A percentile compares a stretch with the other conserved stretches of the same genome.
These are phyloP conservation scores for Gossypium australe DNA, from an alignment of 345 rosid genomes.

Conservation along the genomic window DNA sequence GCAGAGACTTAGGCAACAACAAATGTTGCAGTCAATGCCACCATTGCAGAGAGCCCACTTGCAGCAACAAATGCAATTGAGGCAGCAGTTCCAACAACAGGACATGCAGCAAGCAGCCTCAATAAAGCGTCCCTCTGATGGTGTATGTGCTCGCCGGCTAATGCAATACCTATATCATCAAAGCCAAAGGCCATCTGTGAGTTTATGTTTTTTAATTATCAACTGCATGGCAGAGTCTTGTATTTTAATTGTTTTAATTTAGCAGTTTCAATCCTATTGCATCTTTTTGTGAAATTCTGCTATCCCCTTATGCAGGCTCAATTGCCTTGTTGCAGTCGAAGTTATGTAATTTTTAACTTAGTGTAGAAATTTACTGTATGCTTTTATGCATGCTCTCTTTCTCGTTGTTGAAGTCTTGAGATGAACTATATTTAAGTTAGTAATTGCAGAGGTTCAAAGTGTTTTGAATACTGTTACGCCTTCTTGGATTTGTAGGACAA, in stretches of 20 bases:
- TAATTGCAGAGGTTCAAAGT: neutral
- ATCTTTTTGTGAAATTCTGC: neutral
- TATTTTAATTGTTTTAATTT: neutral
- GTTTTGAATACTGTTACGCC: slow-evolving; percentile 7
- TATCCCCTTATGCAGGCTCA: neutral
- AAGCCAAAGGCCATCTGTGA: slow-evolving; percentile 78
- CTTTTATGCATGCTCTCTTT: neutral
- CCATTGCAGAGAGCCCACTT: slow-evolving; percentile 75
- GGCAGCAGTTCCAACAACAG: slow-evolving; percentile 80
- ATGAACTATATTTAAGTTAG: neutral
- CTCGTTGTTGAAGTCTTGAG: neutral
- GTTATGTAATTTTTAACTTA: slow-evolving; percentile 1
- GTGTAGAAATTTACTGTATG: neutral
- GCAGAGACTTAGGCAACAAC: slow-evolving; percentile 62
- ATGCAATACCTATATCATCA: slow-evolving; percentile 98
- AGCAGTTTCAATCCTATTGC: neutral
- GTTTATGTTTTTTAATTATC: slow-evolving; percentile 28
- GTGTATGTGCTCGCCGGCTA: slow-evolving; percentile 86
- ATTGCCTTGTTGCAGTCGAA: neutral
- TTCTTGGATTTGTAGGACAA: slow-evolving; percentile 56
- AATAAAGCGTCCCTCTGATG: slow-evolving; percentile 57
- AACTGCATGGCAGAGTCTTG: neutral
- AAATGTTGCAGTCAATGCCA: slow-evolving; percentile 72
- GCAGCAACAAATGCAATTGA: slow-evolving; percentile 77
- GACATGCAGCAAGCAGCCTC: slow-evolving; percentile 53